Evolutionary conservation across 2,329 filamentous ascomycete species (phyloP), one percentile per base, ranked within the genome.

Genomic region (Mariannaea elegans): DNA sequence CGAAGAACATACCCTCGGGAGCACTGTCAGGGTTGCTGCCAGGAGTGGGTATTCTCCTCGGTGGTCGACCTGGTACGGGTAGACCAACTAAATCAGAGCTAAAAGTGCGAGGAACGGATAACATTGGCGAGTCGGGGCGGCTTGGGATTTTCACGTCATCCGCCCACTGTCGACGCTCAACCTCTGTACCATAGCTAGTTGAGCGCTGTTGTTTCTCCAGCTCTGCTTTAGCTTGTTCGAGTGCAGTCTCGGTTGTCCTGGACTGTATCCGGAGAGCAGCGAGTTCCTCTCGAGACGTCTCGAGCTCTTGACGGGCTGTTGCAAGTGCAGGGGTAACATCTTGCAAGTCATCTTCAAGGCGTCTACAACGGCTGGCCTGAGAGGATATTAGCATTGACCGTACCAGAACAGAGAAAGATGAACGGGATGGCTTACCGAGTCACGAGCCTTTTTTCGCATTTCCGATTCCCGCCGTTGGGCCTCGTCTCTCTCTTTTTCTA

Each of bases 401-500:
- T 27, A 50, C 7, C 14, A 8, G 21, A 29, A 19, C 7, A 24
- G 13, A 8, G 5, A 16, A 18, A 41, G 31, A 19, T 13, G 4
- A 41, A 42, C 9, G n/a, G 23, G 50, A 14, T n/a, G 39, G 79
- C 88, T 78, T 83, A 93, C 91, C 70, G 90, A 83, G 76, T 99
- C 95, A 62, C 95, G 87, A 53, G 93, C 91, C 78, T 96, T 98
- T 74, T 90, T 92, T 66, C 95, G 85, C 77, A 97, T 87, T 36
- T 98, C 95, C 5, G 87, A 90, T 77, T 99, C 95, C 59, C 92
- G 88, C 66, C 89, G 89, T 48, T 88, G 83, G 8, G 92, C 87
- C 71, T 99, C 95, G 71, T 98, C 94, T 56, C 92, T 87, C 75
- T 99, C 96, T 73, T 91, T 95, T 75, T 99, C 95, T 9, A 98